Conservation (phyloP, 75 land plant genomes). For the Selaginella moellendorffii region DNA sequence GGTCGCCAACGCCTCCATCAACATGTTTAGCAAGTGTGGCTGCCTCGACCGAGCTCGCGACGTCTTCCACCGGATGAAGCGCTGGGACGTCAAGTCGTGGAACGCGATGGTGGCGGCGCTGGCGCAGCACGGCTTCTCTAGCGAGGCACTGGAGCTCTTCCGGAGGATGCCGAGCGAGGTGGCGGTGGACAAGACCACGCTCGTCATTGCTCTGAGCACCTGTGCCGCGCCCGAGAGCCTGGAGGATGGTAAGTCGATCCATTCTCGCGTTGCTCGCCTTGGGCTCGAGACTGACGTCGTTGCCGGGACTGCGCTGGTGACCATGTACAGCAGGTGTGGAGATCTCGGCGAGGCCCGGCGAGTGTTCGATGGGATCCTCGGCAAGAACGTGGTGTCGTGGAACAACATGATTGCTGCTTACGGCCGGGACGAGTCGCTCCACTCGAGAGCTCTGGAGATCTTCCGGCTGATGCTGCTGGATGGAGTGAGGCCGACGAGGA, state of each 20-base stretch:
- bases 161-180: no score
- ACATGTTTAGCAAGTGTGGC: conserved; percentile 10
- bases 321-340: conserved; percentile 12
- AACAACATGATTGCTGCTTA: conserved; percentile 16
- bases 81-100: conserved; percentile 4
- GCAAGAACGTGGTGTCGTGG: conserved; percentile 14
- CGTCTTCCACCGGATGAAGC: conserved; percentile 3
- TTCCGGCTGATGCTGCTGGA: no score
- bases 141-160: no score
- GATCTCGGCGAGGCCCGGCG: conserved; percentile 5
- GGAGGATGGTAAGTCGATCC: no score
- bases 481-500: no score
- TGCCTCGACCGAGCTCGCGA: background rate
- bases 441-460: no score
- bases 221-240: no score
- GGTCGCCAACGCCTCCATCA: conserved; percentile 9
- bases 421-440: background rate
- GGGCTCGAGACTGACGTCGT: conserved; percentile 23
- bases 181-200: no score
- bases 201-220: no score
- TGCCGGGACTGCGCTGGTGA: conserved; percentile 12
- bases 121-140: conserved; percentile 17
- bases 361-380: conserved; percentile 10
- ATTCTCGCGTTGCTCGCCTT: background rate
- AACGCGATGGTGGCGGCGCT: conserved; percentile 13